phyloP scores from a whole-genome alignment of 129 eudicot species.

The Cynara cardunculus region DNA sequence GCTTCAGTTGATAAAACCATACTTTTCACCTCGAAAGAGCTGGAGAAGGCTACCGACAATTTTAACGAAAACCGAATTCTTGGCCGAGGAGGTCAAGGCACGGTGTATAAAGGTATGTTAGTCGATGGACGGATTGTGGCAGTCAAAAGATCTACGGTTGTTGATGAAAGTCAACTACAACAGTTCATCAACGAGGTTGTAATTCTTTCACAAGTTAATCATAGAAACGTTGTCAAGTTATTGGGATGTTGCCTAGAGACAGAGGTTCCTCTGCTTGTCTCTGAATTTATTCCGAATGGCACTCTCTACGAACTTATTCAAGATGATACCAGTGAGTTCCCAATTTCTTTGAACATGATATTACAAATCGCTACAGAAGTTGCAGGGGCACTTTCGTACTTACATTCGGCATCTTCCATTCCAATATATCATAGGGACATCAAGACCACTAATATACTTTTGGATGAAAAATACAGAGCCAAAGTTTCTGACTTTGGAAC shows the following conservation, averaged over 20 bases:
- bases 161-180: not conserved
- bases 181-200: conserved; percentile 21
- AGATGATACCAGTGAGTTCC: not conserved
- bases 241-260: conserved; percentile 21
- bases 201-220: conserved; percentile 20
- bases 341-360: not conserved
- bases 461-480: conserved; percentile 23
- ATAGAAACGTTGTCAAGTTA: conserved; percentile 15
- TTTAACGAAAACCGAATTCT: not conserved
- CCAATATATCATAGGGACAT: conserved; percentile 25
- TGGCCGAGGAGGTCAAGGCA: conserved; percentile 1
- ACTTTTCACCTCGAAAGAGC: conserved; percentile 1
- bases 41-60: not conserved
- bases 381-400: conserved; percentile 13
- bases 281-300: conserved; percentile 22
- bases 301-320: conserved; percentile 14
- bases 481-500: conserved; percentile 25
- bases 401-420: conserved; percentile 5
- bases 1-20: conserved; percentile 14
- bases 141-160: conserved; percentile 8
- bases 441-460: conserved; percentile 22
- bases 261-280: conserved; percentile 19
- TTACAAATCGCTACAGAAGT: conserved; percentile 10
- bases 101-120: not conserved
- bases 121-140: not conserved